Base-by-base conservation (phyloP, 208 protist species). In the Trypanosoma congolense region DNA sequence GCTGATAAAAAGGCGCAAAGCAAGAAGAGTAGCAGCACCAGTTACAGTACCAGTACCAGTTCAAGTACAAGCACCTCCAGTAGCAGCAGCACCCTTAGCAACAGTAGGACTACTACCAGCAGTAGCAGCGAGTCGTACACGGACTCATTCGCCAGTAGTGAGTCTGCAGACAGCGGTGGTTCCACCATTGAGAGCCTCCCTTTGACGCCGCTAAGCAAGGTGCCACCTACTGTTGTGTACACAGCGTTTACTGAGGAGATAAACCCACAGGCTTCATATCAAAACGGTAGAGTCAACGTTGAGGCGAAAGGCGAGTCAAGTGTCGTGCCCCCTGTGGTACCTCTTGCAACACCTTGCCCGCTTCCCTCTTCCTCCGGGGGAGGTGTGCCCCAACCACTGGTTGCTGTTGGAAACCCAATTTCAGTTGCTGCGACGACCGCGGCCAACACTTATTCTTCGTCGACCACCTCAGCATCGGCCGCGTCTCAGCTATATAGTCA, bases 11-110 rank as follows among this genome's bases (percentile, higher is more conserved):
- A 33, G 29, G 22, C 16, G 10, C 38, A 30, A 4, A 42, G 18
- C 30, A 42, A 30, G 8, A 58, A 41, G 16, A 49, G 21, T 28
- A 49, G 14, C 24, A 54, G 33, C 30, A 55, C 30, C 9, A 55
- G 49, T 24, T 30, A 19, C 42, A 45, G 29, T 21, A 41, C 19
- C 29, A 49, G 54, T 42, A 51, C n/a, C 44, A 24, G 0, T 40
- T 30, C 45, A n/a, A 38, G 33, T 38, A 38, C 9, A 16, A 38
- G 33, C 12, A 38, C 9, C 33, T 12, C 12, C 33, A 38, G 33
- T 38, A 12, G 12, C 33, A 16, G 9, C 6, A 12, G 33, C 33
- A 38, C 9, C 33, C 6, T 6, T 38, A 12, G 12, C 12, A 6
- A 38, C 9, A 38, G 33, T 12, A 38, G 6, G 9, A 12, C 9